Base-by-base conservation (phyloP, 1,284 basidiomycete genomes). In the Violaceomyces palustris region DNA sequence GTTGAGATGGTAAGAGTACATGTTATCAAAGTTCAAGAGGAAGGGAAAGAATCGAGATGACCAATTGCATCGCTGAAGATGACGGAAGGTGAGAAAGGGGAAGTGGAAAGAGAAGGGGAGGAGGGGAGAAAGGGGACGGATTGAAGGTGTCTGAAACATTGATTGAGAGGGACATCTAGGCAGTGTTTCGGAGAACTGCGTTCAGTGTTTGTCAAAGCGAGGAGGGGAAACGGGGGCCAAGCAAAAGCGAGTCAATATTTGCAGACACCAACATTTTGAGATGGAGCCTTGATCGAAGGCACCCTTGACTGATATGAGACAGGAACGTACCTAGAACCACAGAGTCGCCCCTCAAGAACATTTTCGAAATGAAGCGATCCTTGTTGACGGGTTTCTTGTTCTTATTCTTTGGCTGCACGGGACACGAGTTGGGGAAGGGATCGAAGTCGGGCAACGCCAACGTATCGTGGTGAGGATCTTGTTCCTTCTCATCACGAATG, bases 291-390 rank as follows among this genome's bases (percentile, higher is more conserved):
- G 17, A 10, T 15, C 3, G 7, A 8, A 32, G 31, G 21, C 18
- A 6, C 17, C 21, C 31, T 4, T 8, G 15, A 11, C 14, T n/a
- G 31, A 7, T 24, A 5, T 8, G 25, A 36, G 12, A 8, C 6
- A 11, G 11, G 24, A 9, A 44, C 49, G 19, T 28, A 51, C 49
- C 49, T 2, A 73, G 53, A 12, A 71, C 69, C n/a, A 73, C 70
- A 18, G 69, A 72, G 44, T 73, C 70, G 27, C 70, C 70, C 6
- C 70, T 50, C 19, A 73, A 50, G 74, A 89, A 90, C 85, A 96
- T 94, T 77, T 93, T 98, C 77, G 90, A 94, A 74, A 99, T 94
- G 78, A 98, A 98, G 32, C 94, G 82, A 77, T 99, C 70, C 46
- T 73, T 73, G 80, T 98, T 97, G 51, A 98, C 85, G 3, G 94